Percentiles rank a stretch among this genome's conserved stretches.
These are phyloP conservation scores for Phyllostachys edulis DNA, from an alignment of 176 grass and related monocot species.

Conservation along the genomic window DNA sequence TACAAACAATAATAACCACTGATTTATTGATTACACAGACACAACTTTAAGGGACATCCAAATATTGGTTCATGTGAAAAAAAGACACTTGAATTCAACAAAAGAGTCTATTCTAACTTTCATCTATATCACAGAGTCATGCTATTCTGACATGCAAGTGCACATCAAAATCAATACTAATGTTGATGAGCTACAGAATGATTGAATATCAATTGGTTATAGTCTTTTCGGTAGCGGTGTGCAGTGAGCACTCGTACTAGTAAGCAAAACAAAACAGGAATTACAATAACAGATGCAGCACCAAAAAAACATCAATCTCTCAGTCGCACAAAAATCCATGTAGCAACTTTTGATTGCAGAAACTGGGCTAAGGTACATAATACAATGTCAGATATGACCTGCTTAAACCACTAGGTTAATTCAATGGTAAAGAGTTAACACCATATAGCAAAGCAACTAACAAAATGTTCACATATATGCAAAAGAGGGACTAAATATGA, in stretches of 20 bases:
- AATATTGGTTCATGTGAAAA: not conserved
- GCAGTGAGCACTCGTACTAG: not conserved
- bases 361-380: not conserved
- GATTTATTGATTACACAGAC: not conserved
- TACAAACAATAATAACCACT: not conserved
- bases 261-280: constrained; percentile 17
- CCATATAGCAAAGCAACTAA: constrained; percentile 7
- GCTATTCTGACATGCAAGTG: not conserved
- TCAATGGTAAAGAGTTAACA: not conserved
- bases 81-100: constrained; percentile 2
- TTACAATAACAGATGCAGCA: not conserved
- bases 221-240: not conserved
- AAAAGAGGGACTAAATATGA: not conserved
- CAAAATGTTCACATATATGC: not conserved
- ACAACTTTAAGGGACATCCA: not conserved
- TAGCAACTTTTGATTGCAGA: not conserved
- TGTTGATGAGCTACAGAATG: not conserved
- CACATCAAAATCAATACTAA: not conserved
- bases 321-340: not conserved
- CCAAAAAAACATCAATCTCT: not conserved
- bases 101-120: constrained; percentile 2
- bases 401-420: not conserved
- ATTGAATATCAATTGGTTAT: not conserved
- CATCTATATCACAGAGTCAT: not conserved
- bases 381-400: not conserved